Conservation (phyloP, 1,284 basidiomycete genomes). For the Ceratobasidium papillatum region DNA sequence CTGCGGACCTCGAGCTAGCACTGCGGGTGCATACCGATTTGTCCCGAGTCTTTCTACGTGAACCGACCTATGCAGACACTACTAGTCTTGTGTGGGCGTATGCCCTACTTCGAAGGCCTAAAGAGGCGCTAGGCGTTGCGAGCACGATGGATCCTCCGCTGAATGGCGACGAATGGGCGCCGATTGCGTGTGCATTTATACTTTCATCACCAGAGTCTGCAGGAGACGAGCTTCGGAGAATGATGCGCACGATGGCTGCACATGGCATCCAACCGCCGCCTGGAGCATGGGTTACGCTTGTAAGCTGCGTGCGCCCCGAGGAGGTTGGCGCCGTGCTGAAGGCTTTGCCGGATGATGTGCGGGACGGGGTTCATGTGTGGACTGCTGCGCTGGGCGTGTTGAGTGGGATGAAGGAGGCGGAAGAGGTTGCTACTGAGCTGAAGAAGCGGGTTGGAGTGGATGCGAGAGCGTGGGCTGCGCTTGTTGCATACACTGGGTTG, state of each 20-base stretch:
- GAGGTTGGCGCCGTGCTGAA: slow-evolving; percentile 26
- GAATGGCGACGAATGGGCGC: slow-evolving; percentile 18
- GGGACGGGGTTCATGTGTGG: slow-evolving; percentile 7
- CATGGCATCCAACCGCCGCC: slow-evolving; percentile 13
- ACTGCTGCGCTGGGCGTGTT: neutral
- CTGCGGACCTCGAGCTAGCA: slow-evolving; percentile 28
- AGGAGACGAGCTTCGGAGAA: slow-evolving; percentile 7
- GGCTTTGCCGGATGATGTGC: slow-evolving; percentile 3
- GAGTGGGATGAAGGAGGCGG: neutral
- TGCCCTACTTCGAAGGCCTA: slow-evolving; percentile 26
- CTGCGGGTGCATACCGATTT: slow-evolving; percentile 15
- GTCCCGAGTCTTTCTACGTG: neutral
- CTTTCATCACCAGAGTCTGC: neutral
- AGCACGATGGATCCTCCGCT: slow-evolving; percentile 18
- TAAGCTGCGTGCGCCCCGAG: slow-evolving; percentile 7
- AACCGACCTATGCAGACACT: slow-evolving; percentile 14
- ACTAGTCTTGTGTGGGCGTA: neutral
- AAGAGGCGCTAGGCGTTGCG: neutral
- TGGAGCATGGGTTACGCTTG: slow-evolving; percentile 30
- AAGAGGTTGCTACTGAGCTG: neutral
- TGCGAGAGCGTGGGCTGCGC: slow-evolving; percentile 24
- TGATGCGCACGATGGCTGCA: slow-evolving; percentile 30
- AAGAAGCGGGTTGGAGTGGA: neutral
- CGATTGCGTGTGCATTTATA: slow-evolving; percentile 21
- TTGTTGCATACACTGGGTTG: slow-evolving; percentile 11